Conservation (phyloP, 768 basidiomycete species). For the Suillus subluteus region DNA sequence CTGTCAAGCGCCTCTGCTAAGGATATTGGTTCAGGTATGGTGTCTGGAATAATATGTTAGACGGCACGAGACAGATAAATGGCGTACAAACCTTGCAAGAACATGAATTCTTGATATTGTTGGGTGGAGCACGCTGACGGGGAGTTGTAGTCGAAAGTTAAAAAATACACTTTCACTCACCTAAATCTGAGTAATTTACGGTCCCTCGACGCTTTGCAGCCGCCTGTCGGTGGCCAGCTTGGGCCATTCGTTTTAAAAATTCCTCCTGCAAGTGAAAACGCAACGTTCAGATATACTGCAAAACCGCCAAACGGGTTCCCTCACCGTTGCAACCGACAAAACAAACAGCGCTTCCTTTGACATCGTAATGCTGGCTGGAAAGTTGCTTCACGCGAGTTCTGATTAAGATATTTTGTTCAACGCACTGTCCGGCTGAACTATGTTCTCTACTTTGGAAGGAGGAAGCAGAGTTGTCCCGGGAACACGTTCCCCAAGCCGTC, state of each 20-base stretch:
- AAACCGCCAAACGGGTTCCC: constrained; percentile 28
- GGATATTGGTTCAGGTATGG: constrained; percentile 64
- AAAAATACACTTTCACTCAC: constrained; percentile 43
- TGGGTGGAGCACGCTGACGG: constrained; percentile 57
- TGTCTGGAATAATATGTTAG: constrained; percentile 46
- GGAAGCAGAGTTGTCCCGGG: constrained; percentile 74
- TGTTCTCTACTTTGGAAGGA: constrained; percentile 68
- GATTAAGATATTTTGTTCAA: constrained; percentile 11
- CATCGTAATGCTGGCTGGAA: constrained; percentile 55
- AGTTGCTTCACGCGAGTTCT: background rate
- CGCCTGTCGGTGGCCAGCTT: constrained; percentile 71
- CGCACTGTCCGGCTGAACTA: constrained; percentile 78
- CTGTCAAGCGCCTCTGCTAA: constrained; percentile 62
- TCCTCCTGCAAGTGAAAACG: constrained; percentile 62
- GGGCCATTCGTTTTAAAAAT: constrained; percentile 76
- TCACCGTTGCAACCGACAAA: constrained; percentile 76
- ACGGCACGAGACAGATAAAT: constrained; percentile 7
- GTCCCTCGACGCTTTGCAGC: constrained; percentile 56
- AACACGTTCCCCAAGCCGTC: constrained; percentile 44
- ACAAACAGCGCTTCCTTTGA: constrained; percentile 79
- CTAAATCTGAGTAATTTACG: constrained; percentile 75
- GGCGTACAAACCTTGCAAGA: constrained; percentile 56
- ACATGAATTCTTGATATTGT: constrained; percentile 71
- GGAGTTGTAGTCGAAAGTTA: constrained; percentile 12
- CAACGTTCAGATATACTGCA: constrained; percentile 7